Evolutionary conservation across 495 filamentous ascomycete species (phyloP), one percentile per base, ranked within the genome.

Genomic region (Penicillium waksmanii): DNA sequence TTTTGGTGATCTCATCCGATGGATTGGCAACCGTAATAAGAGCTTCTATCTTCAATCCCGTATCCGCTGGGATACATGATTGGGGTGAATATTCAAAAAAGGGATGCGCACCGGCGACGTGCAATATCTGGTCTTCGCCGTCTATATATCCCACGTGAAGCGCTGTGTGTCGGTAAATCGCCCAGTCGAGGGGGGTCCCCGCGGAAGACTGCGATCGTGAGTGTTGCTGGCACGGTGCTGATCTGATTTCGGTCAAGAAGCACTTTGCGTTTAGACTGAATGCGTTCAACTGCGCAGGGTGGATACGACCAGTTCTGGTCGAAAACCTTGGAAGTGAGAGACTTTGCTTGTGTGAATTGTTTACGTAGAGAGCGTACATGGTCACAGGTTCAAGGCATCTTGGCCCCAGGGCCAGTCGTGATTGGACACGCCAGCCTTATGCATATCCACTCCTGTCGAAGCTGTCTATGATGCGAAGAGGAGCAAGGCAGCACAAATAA

Each of bases 11-110:
- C 2, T 57, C 48, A 5, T 60, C 62, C 2, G 65, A 53, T 5
- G 62, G 58, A 1, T 57, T 63, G 5, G 54, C 57, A 3, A 73
- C 68, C 7, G 65, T 62, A 1, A 72, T 60, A 31, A 61, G 58
- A 5, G 36, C 53, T 5, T 80, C 78, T 38, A 89, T 82, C 57
- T 92, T 87, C 25, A 90, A 89, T 6, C 63, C 60, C 38, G 76
- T 79, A 50, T 80, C 77, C 3, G 55, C 61, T 10, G 70, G 67
- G 17, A 75, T 70, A 31, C 76, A 70, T 31, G 72, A 67, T 38
- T 73, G 66, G 5, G 73, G 69, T 5, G 58, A 38, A 56, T 63
- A 73, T 17, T 62, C 43, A 54, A 72, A 73, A 42, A 73, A 65
- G 7, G 68, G 68, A 7, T 69, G 66, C 23, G 66, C 65, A 48